phyloP scores from a whole-genome alignment of 2,329 filamentous ascomycete genomes.

The Ophiognomonia clavigignenti-juglandacearum region DNA sequence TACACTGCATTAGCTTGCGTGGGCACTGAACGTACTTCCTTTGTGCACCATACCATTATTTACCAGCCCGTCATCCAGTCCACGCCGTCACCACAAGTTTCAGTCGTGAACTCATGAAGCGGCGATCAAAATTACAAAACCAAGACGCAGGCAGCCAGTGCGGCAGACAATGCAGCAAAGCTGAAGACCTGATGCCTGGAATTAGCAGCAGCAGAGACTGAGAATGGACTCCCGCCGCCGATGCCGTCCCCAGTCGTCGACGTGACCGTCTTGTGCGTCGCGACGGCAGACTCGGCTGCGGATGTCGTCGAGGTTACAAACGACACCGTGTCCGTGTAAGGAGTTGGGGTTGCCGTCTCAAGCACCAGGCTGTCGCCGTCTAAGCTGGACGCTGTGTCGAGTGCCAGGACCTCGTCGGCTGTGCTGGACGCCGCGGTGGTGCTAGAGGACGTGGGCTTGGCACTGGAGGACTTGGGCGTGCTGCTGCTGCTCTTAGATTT shows the following conservation, averaged over 20 bases:
- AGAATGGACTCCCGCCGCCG: conserved; percentile 12
- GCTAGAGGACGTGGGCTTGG: not conserved
- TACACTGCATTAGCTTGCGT: no score
- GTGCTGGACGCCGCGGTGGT: not conserved
- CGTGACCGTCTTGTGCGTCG: not conserved
- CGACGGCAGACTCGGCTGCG: not conserved
- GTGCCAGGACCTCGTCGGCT: no score
- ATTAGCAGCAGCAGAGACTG: not conserved
- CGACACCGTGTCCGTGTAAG: not conserved
- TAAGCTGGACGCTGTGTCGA: not conserved
- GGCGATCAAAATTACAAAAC: not conserved
- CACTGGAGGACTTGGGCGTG: no score
- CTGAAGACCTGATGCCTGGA: not conserved
- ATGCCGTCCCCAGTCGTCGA: not conserved
- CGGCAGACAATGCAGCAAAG: not conserved
- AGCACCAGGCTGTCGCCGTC: conserved; percentile 10
- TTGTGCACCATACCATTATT: no score
- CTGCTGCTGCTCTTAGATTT: no score
- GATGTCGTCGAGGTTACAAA: conserved; percentile 7
- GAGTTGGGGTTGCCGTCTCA: conserved; percentile 4
- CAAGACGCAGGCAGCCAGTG: not conserved
- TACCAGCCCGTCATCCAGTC: no score
- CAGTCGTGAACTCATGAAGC: no score
- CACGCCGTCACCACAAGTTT: no score
- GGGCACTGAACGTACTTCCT: no score